Conservation (phyloP, 768 basidiomycete species). For the Boletus sp. region DNA sequence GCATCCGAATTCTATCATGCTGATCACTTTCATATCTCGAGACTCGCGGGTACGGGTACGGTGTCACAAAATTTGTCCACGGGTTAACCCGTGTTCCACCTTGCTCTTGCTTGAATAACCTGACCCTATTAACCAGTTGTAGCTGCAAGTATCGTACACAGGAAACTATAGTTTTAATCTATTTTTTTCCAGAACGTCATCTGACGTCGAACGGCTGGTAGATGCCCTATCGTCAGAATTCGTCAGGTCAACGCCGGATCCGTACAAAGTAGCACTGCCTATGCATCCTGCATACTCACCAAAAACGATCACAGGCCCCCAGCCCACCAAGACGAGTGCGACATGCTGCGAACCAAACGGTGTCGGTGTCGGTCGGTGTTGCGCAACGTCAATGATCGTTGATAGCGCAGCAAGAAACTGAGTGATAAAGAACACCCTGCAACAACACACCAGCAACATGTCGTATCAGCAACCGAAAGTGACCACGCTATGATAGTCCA, state of each 20-base stretch:
- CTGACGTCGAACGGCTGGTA: constrained; percentile 39
- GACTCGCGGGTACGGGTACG: too few species aligned
- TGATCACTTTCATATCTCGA: too few species aligned
- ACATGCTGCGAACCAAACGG: constrained; percentile 68
- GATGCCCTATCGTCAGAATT: constrained; percentile 30
- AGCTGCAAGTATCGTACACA: not conserved
- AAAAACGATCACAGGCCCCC: constrained; percentile 58
- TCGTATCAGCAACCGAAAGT: not conserved
- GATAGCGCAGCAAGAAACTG: constrained; percentile 51
- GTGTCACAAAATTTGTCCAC: too few species aligned
- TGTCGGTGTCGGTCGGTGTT: constrained; percentile 37
- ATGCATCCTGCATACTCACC: constrained; percentile 33
- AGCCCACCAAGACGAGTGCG: constrained; percentile 54
- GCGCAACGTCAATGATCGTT: constrained; percentile 50
- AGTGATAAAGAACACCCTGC: constrained; percentile 43
- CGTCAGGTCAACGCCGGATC: not conserved
- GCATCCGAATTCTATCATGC: too few species aligned
- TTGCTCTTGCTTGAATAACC: too few species aligned
- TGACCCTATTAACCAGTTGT: not conserved
- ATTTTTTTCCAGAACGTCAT: constrained; percentile 35
- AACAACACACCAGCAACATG: not conserved
- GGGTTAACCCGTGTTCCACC: too few species aligned
- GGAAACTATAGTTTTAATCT: not conserved
- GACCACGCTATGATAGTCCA: not conserved
- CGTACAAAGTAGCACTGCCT: not conserved